Base-by-base conservation (phyloP, 129 eudicot species). In the Lactuca saligna region DNA sequence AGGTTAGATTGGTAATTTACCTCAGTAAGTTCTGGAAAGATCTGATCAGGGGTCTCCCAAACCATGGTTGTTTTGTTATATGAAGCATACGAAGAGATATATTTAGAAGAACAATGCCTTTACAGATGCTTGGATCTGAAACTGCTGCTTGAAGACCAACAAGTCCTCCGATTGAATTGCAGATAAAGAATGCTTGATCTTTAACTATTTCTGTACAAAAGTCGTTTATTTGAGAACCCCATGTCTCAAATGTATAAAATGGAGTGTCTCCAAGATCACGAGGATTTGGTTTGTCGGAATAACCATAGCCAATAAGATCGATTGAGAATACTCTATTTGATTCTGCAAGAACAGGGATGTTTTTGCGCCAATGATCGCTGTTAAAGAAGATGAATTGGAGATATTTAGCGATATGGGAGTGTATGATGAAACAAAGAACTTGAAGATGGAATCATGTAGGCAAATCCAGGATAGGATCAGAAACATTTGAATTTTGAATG, bases 351-450 rank as follows among this genome's bases (percentile, higher is more conserved):
- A 83, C 85, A 25, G 95, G 87, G 33, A 87, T 63, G 71, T 89
- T 93, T 82, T 93, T 93, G 87, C 97, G 82, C 98, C 98, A 93
- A 65, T 93, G 98, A 56, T 89, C 98, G 80, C 98, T 92, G 86
- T 57, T 35, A 15, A 69, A 59, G 55, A 65, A n/a, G 44, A 44
- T 51, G 54, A 73, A n/a, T 54, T 15, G 53, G 31, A 63, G 42
- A 14, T 46, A 16, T 14, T 57, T 39, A 66, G 57, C 61, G 20
- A 31, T 39, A 65, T 74, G 57, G 46, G 5, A 29, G 13, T 14
- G 58, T 44, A 6, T 73, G 70, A 62, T 62, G 77, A 41, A 37
- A 41, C 55, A 25, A 37, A 62, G 55, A 51, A 54, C 17, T 51
- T 13, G 10, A 63, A 25, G 51, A 60, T 50, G 44, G 57, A 62